Base-by-base conservation (phyloP, 208 protist genomes). In the Crithidia thermophila region DNA sequence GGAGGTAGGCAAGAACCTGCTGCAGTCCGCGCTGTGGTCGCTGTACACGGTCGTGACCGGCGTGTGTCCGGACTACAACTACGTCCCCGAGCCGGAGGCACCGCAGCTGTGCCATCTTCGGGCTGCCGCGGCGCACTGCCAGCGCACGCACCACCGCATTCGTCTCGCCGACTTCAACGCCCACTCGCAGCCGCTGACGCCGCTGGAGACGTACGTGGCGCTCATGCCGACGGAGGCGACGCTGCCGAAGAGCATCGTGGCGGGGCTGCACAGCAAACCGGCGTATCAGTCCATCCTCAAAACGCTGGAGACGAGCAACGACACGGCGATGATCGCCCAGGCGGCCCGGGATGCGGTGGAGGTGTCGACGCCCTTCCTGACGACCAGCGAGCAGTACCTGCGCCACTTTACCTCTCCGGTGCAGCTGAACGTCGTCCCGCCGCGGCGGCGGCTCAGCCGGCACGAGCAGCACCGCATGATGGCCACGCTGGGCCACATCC, bases 391-490 rank as follows among this genome's bases (percentile, higher is more conserved):
- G 61, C 70, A 61, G 55, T 92, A 78, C 68, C 77, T 95, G 23
- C 75, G 84, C 36, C 67, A 82, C 16, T 95, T 95, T 75, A 93
- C 86, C 9, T 49, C 78, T 1, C 89, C 89, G 30, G 89, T 95
- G 55, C 85, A 88, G 61, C 63, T 95, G 25, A 95, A 95, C 67
- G 82, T 85, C 4, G 37, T 81, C 10, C 89, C 87, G 20, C 77
- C 74, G 4, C 57, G 69, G 18, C 64, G 67, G 34, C 79, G 83
- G 3, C 75, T 87, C 37, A 88, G 84, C 25, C 86, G 89, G 2
- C 70, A 95, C 64, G 86, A 89, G 70, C 86, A 93, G 68, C 89
- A 95, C 67, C 85, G 80, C 45, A 82, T 87, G 76, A 18, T 91
- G 31, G 72, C 77, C 0, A 84, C 60, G 52, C 59, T 71, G 14